A percentile compares a stretch with the other conserved stretches of the same genome.
phyloP scores from a whole-genome alignment of 495 filamentous ascomycete species.

The Poronia punctata region DNA sequence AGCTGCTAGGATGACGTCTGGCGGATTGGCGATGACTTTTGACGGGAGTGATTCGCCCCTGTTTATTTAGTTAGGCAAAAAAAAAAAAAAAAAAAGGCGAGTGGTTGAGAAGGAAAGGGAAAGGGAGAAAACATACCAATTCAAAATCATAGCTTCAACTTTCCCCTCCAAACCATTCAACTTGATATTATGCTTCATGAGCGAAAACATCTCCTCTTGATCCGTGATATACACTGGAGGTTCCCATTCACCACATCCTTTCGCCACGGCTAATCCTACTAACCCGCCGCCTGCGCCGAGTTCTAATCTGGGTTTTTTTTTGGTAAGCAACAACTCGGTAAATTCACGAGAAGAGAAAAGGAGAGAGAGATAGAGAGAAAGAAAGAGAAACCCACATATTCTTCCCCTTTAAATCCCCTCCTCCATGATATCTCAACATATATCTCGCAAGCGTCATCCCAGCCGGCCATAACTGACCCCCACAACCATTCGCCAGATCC shows the following conservation, averaged over 20 bases:
- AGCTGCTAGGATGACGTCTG: constrained; percentile 80
- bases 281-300: constrained; percentile 88
- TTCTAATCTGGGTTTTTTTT: constrained; percentile 73
- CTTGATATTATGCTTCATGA: constrained; percentile 78
- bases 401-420: constrained; percentile 51
- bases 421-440: constrained; percentile 61
- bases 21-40: constrained; percentile 41
- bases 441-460: constrained; percentile 83
- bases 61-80: neutral
- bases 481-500: constrained; percentile 79
- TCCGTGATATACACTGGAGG: constrained; percentile 70
- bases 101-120: neutral
- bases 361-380: neutral
- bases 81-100: neutral
- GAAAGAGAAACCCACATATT: constrained; percentile 59
- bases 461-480: constrained; percentile 89
- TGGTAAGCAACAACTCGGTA: too few relatives aligned
- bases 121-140: constrained; percentile 52
- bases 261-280: constrained; percentile 65
- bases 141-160: constrained; percentile 57
- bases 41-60: constrained; percentile 51
- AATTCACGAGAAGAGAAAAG: too few relatives aligned
- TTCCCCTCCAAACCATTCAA: constrained; percentile 63
- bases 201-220: constrained; percentile 69
- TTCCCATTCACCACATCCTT: constrained; percentile 37